Evolutionary conservation across 345 rosid genomes (phyloP).

Genomic region (Camelina hispida): DNA sequence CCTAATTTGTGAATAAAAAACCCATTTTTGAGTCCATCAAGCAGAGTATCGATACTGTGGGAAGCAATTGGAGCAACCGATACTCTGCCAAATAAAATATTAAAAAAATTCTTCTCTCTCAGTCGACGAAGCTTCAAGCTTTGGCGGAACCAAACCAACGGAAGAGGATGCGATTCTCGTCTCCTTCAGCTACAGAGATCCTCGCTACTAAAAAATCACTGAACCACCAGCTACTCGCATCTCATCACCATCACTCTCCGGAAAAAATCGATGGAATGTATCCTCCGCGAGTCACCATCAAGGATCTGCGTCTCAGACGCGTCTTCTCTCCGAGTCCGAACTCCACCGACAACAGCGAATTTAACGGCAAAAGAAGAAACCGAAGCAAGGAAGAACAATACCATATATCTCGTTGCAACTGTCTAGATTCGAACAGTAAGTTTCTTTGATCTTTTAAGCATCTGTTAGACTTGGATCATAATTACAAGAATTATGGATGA

Average conservation of each 20-base stretch:
- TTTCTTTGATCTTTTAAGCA: background rate
- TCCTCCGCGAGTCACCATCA: constrained; percentile 42
- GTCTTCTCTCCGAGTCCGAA: constrained; percentile 54
- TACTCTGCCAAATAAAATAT: background rate
- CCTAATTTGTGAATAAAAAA: too few species aligned
- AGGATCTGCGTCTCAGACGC: constrained; percentile 67
- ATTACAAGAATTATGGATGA: background rate
- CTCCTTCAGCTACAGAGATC: constrained; percentile 26
- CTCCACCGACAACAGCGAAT: constrained; percentile 13
- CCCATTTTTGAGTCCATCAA: too few species aligned
- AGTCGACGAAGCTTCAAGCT: constrained; percentile 16
- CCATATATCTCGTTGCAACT: background rate
- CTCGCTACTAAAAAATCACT: constrained; percentile 46
- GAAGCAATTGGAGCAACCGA: too few species aligned
- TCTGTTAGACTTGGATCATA: background rate
- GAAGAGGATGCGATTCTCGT: constrained; percentile 45
- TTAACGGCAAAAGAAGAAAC: constrained; percentile 12
- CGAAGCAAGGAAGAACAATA: background rate
- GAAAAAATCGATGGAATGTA: constrained; percentile 33
- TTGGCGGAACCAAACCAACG: constrained; percentile 43
- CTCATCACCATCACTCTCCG: background rate
- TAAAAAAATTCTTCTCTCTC: background rate
- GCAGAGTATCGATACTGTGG: too few species aligned
- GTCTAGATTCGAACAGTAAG: constrained; percentile 10
- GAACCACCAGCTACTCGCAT: constrained; percentile 33